Base-by-base conservation (phyloP, 805 yeast genomes). In the Aciculoconidium aculeatum region DNA sequence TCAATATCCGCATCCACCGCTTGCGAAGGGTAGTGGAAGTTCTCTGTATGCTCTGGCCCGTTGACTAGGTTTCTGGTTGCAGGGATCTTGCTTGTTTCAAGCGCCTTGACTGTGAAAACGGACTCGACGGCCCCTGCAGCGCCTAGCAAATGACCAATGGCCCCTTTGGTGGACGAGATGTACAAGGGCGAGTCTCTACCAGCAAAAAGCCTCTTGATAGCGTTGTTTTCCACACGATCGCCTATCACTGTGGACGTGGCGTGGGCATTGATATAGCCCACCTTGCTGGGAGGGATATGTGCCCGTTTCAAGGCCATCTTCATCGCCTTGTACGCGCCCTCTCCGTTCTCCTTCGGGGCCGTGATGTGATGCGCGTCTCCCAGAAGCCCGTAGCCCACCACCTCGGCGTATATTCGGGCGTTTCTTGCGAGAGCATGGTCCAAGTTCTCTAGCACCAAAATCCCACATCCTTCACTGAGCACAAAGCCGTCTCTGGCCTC, bases 61-160 rank as follows among this genome's bases (percentile, higher is more conserved):
- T 61, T 42, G 3, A 69, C 63, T 34, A 87, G 67, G 49, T 92
- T 92, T 34, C 83, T 54, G 0, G 95, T 86, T 6, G 94, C 94
- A 1, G 97, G 97, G 3, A 84, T 43, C 1, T 60, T 47, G 6
- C 70, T 66, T 3, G 74, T 51, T 21, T 70, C 51, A 25, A 90
- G 44, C 0, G 95, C 77, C 45, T 79, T 48, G 2, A 86, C 58
- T 0, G 95, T 77, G 52, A 85, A 84, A 1, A 87, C 77, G 3
- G 94, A 75, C 47, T 92, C 99, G 3, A 92, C 85, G 0, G 95
- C 77, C 4, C 98, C 99, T 0, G 98, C 92, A 1, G 95, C 98
- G 1, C 98, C 98, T 16, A 92, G 61, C 12, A 90, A 63, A 56
- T 92, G 99, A 0, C 99, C 99, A 22, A 83, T 81, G 1, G 96